These are phyloP conservation scores for Lactifluus volemus DNA, from an alignment of 768 basidiomycete species.

Conservation along the genomic window DNA sequence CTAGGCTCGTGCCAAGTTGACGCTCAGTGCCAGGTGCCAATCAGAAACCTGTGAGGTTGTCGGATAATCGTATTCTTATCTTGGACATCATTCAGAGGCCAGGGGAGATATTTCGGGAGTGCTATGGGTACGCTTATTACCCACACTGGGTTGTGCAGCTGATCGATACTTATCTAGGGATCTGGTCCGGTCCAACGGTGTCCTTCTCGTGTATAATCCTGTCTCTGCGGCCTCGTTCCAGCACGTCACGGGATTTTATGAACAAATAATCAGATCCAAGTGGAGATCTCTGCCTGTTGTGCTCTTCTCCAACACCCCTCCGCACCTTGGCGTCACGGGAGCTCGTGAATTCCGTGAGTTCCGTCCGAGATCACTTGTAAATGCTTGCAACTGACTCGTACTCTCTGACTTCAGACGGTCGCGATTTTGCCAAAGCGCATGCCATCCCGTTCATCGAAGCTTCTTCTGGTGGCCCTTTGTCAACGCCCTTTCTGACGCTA, in stretches of 20 bases:
- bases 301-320: conserved; percentile 2
- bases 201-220: conserved; percentile 9
- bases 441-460: conserved; percentile 6
- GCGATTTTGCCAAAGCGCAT: background rate
- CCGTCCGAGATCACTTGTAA: background rate
- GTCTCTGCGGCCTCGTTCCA: background rate
- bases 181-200: conserved; percentile 8
- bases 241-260: conserved; percentile 1
- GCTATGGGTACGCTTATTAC: conserved; percentile 2
- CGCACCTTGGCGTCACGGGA: background rate
- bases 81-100: conserved; percentile 8
- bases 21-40: conserved; percentile 1
- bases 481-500: conserved; percentile 1
- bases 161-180: background rate
- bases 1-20: background rate
- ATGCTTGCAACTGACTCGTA: background rate
- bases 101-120: conserved; percentile 11
- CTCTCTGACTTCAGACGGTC: background rate
- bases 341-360: background rate
- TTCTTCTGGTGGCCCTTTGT: background rate
- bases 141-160: background rate
- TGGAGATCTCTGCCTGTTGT: conserved; percentile 10
- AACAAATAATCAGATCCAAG: conserved; percentile 8
- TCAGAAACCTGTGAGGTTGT: conserved; percentile 3
- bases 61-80: conserved; percentile 3